Conservation (phyloP, 2,329 filamentous ascomycete genomes). For the Pseudocercospora ulei region DNA sequence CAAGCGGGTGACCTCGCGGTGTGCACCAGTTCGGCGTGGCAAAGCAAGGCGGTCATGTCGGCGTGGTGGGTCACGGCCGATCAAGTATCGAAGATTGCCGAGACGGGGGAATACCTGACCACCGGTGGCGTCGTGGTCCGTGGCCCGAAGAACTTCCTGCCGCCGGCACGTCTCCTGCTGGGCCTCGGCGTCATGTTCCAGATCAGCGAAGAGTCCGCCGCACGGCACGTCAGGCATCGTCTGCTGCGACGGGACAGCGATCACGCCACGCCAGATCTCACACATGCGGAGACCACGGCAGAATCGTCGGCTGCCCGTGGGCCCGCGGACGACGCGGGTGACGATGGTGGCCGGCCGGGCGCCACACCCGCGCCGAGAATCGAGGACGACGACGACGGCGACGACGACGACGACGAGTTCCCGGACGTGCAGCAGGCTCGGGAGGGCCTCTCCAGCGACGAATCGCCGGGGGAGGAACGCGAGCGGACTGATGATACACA, state of each 20-base stretch:
- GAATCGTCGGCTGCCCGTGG: slow-evolving; percentile 22
- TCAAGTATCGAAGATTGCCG: slow-evolving; percentile 78
- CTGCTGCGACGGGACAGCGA: slow-evolving; percentile 36
- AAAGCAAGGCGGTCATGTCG: slow-evolving; percentile 88
- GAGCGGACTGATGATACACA: slow-evolving; percentile 18
- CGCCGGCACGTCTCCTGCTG: slow-evolving; percentile 75
- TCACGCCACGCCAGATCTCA: slow-evolving; percentile 24
- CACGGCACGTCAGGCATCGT: slow-evolving; percentile 66
- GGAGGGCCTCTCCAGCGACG: slow-evolving; percentile 19
- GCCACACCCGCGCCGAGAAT: slow-evolving; percentile 22
- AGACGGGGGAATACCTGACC: slow-evolving; percentile 68
- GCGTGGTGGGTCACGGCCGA: slow-evolving; percentile 91
- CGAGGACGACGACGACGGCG: slow-evolving; percentile 25
- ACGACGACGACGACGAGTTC: slow-evolving; percentile 34
- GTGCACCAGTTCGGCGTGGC: slow-evolving; percentile 82
- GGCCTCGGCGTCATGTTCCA: slow-evolving; percentile 82
- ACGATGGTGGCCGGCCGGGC: slow-evolving; percentile 30
- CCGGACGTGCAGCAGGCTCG: slow-evolving; percentile 33
- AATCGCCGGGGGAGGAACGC: slow-evolving; percentile 26
- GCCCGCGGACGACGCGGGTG: slow-evolving; percentile 28
- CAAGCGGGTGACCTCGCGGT: slow-evolving; percentile 82
- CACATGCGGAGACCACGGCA: slow-evolving; percentile 31
- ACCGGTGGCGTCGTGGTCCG: slow-evolving; percentile 69
- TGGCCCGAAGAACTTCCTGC: slow-evolving; percentile 83
- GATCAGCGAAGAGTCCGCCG: slow-evolving; percentile 78